Evolutionary conservation across 1,284 basidiomycete genomes (phyloP).

Genomic region (Neolentinus lepideus): DNA sequence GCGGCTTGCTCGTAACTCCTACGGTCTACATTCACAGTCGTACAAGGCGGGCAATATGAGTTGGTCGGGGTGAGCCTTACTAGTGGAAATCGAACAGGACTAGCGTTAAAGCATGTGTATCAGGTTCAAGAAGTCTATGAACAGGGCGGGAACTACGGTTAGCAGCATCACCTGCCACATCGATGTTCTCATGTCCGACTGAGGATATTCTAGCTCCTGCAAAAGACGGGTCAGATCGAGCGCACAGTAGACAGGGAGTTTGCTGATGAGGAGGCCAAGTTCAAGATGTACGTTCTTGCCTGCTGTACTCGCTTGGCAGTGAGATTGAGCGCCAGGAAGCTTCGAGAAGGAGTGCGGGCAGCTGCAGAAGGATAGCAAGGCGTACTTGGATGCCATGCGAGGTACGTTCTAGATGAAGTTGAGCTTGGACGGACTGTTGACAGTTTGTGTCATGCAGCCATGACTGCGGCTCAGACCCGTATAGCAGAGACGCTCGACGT

Average conservation of each 20-base stretch:
- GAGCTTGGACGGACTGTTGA: neutral
- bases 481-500: conserved; percentile 92
- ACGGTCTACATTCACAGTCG: neutral
- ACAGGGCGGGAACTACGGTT: conserved; percentile 86
- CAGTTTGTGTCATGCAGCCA: conserved; percentile 41
- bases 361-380: conserved; percentile 94
- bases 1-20: neutral
- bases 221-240: conserved; percentile 98
- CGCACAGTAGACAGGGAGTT: conserved; percentile 94
- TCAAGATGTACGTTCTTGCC: conserved; percentile 64
- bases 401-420: conserved; percentile 36
- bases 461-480: conserved; percentile 89
- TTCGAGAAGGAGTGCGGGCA: conserved; percentile 91
- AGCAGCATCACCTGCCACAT: conserved; percentile 23
- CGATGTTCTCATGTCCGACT: conserved; percentile 9
- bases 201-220: conserved; percentile 56
- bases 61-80: conserved; percentile 37
- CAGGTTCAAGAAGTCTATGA: conserved; percentile 93
- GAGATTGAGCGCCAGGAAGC: conserved; percentile 31
- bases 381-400: conserved; percentile 92
- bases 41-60: conserved; percentile 28
- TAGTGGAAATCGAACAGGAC: neutral
- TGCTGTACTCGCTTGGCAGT: neutral
- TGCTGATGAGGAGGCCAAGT: conserved; percentile 87
- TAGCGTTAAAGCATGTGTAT: neutral